Evolutionary conservation across 306 rosid species (phyloP).

Genomic region (Acmispon strigosus): DNA sequence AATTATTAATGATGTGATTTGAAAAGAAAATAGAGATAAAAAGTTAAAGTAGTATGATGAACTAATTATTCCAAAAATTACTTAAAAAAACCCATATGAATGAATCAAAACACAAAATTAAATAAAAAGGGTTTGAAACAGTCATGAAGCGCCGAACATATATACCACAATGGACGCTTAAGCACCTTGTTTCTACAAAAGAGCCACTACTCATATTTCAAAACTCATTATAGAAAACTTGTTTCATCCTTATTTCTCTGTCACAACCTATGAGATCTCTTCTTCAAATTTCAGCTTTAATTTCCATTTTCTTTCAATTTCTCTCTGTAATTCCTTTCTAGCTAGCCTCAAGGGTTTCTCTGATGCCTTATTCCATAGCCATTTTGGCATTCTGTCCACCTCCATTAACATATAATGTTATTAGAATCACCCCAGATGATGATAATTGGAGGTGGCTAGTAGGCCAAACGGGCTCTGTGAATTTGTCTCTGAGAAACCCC

Average conservation of each 20-base stretch:
- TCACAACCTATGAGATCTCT: background rate
- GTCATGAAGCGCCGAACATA: conserved; percentile 6
- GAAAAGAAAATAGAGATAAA: too few relatives aligned
- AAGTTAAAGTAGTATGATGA: too few relatives aligned
- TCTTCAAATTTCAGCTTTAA: background rate
- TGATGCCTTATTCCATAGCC: conserved; percentile 56
- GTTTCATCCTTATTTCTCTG: conserved; percentile 1
- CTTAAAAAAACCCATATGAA: too few relatives aligned
- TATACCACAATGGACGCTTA: conserved; percentile 28
- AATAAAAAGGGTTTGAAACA: conserved; percentile 10
- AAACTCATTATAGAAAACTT: conserved; percentile 1
- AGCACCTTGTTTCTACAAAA: conserved; percentile 39
- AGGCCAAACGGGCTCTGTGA: conserved; percentile 57
- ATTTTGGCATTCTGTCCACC: conserved; percentile 91
- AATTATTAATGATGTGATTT: too few relatives aligned
- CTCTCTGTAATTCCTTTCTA: too few relatives aligned
- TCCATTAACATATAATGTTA: conserved; percentile 33
- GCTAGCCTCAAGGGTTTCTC: conserved; percentile 50
- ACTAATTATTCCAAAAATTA: too few relatives aligned
- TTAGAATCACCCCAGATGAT: background rate
- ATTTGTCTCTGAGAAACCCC: conserved; percentile 50
- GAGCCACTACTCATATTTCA: conserved; percentile 22
- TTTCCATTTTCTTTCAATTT: background rate
- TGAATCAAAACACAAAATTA: too few relatives aligned
- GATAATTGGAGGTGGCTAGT: conserved; percentile 51